Evolutionary conservation across 75 land plant genomes (phyloP).

Genomic region (Chamaecyparis obtusa): DNA sequence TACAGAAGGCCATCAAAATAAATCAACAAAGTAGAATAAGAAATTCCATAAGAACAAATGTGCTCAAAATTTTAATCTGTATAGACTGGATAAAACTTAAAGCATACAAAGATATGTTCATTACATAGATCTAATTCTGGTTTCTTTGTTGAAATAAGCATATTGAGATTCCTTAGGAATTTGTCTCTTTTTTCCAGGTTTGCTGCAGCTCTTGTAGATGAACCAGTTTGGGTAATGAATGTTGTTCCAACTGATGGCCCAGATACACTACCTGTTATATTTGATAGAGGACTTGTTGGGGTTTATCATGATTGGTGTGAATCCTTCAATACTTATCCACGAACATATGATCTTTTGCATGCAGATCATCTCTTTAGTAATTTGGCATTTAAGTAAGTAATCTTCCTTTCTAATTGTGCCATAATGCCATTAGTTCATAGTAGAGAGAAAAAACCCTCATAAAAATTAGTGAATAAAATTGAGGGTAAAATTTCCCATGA

Average conservation of each 20-base stretch:
- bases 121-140: neutral
- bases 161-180: neutral
- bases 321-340: slow-evolving; percentile 84
- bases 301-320: slow-evolving; percentile 95
- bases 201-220: slow-evolving; percentile 74
- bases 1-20: neutral
- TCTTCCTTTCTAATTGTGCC: neutral
- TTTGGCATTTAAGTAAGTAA: slow-evolving; percentile 49
- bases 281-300: slow-evolving; percentile 87
- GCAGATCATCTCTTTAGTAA: slow-evolving; percentile 54
- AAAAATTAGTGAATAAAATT: neutral
- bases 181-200: slow-evolving; percentile 45
- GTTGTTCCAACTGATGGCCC: slow-evolving; percentile 56
- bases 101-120: neutral
- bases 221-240: slow-evolving; percentile 90
- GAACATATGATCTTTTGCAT: slow-evolving; percentile 88
- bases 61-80: neutral
- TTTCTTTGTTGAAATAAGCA: neutral
- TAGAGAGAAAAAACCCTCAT: neutral
- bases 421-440: neutral
- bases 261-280: slow-evolving; percentile 74
- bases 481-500: neutral
- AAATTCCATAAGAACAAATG: neutral
- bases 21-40: neutral
- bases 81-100: neutral